These are phyloP conservation scores for Haematococcus lacustris DNA, from an alignment of 139 green algal species.

Conservation along the genomic window DNA sequence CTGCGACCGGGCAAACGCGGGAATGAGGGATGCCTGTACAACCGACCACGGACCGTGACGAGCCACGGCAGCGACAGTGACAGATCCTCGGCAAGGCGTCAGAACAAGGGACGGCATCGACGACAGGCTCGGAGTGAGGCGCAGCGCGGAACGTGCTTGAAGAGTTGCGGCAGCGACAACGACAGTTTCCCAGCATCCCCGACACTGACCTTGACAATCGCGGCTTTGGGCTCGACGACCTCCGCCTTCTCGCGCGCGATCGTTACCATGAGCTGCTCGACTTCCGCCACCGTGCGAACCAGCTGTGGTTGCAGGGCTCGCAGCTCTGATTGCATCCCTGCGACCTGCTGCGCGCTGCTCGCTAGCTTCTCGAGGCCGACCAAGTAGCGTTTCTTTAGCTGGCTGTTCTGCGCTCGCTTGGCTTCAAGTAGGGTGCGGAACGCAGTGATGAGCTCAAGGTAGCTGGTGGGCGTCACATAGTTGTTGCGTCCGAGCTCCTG, in stretches of 20 bases:
- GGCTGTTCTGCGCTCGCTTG: slow-evolving; percentile 23
- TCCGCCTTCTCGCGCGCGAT: slow-evolving; percentile 62
- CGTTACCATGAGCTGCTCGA: slow-evolving; percentile 49
- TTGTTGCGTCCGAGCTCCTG: slow-evolving; percentile 48
- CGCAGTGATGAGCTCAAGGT: slow-evolving; percentile 67
- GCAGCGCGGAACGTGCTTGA: no score
- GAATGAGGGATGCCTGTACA: not conserved
- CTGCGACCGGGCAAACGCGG: not conserved
- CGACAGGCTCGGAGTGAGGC: no score
- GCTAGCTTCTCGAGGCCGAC: slow-evolving; percentile 66
- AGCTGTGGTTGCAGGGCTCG: slow-evolving; percentile 63
- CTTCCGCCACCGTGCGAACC: slow-evolving; percentile 57
- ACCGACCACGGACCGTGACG: not conserved
- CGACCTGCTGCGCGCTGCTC: slow-evolving; percentile 48
- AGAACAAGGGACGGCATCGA: no score
- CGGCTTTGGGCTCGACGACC: slow-evolving; percentile 52
- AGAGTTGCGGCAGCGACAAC: not conserved
- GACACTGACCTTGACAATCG: slow-evolving; percentile 10
- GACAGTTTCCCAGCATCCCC: not conserved
- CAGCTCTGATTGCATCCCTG: slow-evolving; percentile 61
- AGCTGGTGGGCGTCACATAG: slow-evolving; percentile 78
- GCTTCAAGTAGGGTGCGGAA: slow-evolving; percentile 46
- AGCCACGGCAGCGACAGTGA: not conserved
- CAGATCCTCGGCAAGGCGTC: not conserved
- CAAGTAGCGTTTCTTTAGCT: slow-evolving; percentile 5